A percentile compares a stretch with the other conserved stretches of the same genome.
These are phyloP conservation scores for Dendrobium nobile DNA, from an alignment of 106 monocot species.

Conservation along the genomic window DNA sequence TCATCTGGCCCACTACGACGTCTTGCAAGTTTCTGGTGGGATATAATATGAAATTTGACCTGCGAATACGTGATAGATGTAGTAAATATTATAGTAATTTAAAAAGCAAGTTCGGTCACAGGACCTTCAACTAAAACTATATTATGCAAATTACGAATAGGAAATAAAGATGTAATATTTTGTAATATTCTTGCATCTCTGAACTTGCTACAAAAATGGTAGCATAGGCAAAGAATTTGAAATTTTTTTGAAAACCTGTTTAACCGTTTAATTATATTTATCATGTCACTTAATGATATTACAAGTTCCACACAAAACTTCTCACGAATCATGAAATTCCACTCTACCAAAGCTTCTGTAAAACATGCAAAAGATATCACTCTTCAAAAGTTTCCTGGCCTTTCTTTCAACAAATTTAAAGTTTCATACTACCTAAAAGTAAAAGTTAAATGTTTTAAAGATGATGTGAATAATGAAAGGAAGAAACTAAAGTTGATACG, in stretches of 20 bases:
- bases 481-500: not conserved
- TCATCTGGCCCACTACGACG: constrained; percentile 26
- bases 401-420: not conserved
- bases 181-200: not conserved
- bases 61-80: constrained; percentile 25
- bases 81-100: constrained; percentile 1
- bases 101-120: not conserved
- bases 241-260: not conserved
- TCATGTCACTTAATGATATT: not conserved
- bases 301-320: not conserved
- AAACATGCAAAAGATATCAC: not conserved
- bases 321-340: not conserved
- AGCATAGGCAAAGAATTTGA: not conserved
- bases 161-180: not conserved
- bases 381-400: not conserved
- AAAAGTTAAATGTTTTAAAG: not conserved
- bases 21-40: constrained; percentile 64
- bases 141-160: not conserved
- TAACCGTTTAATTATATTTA: not conserved
- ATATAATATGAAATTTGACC: constrained; percentile 76
- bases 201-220: not conserved
- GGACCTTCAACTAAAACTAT: not conserved
- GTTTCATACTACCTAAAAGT: not conserved
- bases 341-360: not conserved
- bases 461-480: not conserved